Evolutionary conservation across 108 stramenopile genomes (phyloP).

Genomic region (Fragilaria crotonensis): DNA sequence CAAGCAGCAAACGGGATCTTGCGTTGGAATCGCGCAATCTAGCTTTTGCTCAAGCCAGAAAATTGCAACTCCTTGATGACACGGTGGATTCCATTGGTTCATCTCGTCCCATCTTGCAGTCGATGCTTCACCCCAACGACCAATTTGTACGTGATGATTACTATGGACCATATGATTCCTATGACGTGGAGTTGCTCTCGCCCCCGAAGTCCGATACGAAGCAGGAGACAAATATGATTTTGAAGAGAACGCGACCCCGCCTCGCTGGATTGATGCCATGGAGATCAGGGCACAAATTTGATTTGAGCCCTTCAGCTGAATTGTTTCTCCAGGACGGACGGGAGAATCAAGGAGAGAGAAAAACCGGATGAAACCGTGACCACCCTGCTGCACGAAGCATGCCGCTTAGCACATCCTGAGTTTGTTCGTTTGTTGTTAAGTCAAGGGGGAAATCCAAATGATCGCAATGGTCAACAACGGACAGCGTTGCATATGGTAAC

Average conservation of each 20-base stretch:
- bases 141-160: no score
- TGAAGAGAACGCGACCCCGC: no score
- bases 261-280: neutral
- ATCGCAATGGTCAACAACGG: constrained; percentile 24
- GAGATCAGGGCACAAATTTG: neutral
- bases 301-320: neutral
- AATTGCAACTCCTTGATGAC: no score
- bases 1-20: no score
- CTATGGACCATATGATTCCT: no score
- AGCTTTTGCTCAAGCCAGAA: no score
- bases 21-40: no score
- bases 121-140: no score
- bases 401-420: constrained; percentile 24
- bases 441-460: constrained; percentile 18
- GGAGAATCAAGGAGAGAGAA: neutral
- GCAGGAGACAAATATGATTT: neutral
- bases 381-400: constrained; percentile 50
- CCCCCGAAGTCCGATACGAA: no score
- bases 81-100: no score
- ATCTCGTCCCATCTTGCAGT: no score
- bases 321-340: neutral
- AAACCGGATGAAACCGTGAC: constrained; percentile 10
- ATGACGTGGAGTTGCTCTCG: no score
- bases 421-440: constrained; percentile 27
- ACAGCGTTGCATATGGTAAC: constrained; percentile 34